Percentiles rank a stretch among this genome's conserved stretches.
These are phyloP conservation scores for Maudiozyma humilis DNA, from an alignment of 1,139 yeast species.

Conservation along the genomic window DNA sequence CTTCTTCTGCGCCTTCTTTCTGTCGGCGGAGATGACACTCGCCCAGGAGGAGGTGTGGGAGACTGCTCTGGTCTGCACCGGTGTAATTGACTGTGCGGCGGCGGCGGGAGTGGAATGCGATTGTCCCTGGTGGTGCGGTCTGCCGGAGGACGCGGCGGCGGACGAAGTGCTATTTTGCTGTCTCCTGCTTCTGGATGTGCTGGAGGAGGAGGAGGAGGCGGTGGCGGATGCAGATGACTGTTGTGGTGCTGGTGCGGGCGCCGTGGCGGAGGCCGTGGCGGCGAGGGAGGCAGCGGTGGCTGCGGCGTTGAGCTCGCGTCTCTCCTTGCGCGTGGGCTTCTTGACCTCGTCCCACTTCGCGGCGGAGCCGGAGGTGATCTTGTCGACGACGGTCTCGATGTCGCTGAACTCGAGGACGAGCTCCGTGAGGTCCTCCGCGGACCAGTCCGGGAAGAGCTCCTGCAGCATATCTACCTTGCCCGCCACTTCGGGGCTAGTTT, in stretches of 20 bases:
- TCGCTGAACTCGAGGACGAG: constrained; percentile 72
- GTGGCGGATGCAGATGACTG: constrained; percentile 21
- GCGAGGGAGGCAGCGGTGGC: constrained; percentile 9
- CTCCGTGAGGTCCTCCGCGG: constrained; percentile 69
- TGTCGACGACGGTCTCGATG: constrained; percentile 71
- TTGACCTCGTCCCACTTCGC: constrained; percentile 57
- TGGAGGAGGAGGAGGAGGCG: constrained; percentile 9
- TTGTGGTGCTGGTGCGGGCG: constrained; percentile 19
- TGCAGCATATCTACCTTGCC: constrained; percentile 51
- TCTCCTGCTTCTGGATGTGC: constrained; percentile 13
- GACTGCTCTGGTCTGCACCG: constrained; percentile 12
- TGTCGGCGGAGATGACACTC: constrained; percentile 12
- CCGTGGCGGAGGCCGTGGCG: constrained; percentile 12
- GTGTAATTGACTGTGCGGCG: constrained; percentile 14
- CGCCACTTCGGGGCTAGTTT: constrained; percentile 37
- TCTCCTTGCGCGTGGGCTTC: constrained; percentile 43
- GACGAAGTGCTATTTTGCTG: no score
- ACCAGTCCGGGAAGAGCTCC: constrained; percentile 95
- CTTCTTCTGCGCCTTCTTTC: constrained; percentile 13
- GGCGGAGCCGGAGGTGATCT: constrained; percentile 74
- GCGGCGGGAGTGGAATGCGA: constrained; percentile 10
- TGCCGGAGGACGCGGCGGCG: no score
- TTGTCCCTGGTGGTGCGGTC: constrained; percentile 12
- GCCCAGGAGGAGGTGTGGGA: constrained; percentile 27
- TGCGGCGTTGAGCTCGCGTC: constrained; percentile 19